A percentile compares a stretch with the other conserved stretches of the same genome.
Evolutionary conservation across 257 asterid species (phyloP).

Genomic region (Nicotiana attenuata): DNA sequence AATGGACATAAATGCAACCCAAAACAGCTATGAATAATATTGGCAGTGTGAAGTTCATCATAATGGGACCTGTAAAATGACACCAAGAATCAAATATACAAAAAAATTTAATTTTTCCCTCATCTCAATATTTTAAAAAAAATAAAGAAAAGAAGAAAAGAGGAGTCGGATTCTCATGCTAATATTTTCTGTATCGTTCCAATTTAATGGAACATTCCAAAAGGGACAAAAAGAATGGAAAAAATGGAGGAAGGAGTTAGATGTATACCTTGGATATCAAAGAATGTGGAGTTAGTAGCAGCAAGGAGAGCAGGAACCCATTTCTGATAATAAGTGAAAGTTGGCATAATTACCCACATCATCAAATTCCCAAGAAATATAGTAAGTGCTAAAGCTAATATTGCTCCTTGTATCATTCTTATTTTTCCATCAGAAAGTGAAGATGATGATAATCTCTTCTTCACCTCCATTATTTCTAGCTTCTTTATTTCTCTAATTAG

Average conservation of each 20-base stretch:
- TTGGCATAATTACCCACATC: slow-evolving; percentile 98
- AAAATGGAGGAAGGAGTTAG: background rate
- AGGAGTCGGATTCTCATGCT: background rate
- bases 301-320: slow-evolving; percentile 78
- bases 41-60: slow-evolving; percentile 90
- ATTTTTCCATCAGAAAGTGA: slow-evolving; percentile 15
- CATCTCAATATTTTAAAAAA: too few species aligned
- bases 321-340: slow-evolving; percentile 73
- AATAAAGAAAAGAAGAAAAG: too few species aligned
- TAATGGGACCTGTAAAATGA: slow-evolving; percentile 56
- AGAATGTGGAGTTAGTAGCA: slow-evolving; percentile 68
- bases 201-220: background rate
- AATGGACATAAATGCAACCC: slow-evolving; percentile 76
- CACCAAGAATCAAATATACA: background rate
- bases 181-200: background rate
- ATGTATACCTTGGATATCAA: slow-evolving; percentile 72
- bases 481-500: background rate
- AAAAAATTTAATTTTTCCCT: background rate
- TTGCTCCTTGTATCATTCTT: slow-evolving; percentile 42
- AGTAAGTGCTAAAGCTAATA: slow-evolving; percentile 47
- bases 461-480: background rate
- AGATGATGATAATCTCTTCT: background rate
- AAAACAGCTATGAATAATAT: slow-evolving; percentile 82
- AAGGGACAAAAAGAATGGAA: background rate
- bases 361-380: slow-evolving; percentile 84